phyloP scores from a whole-genome alignment of 768 basidiomycete genomes.

The Russula sp. region DNA sequence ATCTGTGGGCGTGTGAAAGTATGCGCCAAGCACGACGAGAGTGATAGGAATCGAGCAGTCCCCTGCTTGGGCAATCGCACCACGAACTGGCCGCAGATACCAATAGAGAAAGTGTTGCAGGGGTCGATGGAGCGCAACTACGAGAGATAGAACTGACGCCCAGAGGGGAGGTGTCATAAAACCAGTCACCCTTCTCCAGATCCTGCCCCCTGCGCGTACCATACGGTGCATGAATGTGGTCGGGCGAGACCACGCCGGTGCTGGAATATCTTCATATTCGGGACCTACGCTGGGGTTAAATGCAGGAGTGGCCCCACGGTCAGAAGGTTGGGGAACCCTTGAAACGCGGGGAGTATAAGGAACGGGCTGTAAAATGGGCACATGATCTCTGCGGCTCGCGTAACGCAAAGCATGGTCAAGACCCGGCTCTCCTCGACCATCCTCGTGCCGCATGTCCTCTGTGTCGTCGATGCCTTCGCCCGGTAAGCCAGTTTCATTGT shows the following conservation, averaged over 20 bases:
- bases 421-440: neutral
- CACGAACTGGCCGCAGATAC: conserved; percentile 56
- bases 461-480: neutral
- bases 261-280: conserved; percentile 23
- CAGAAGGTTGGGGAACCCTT: neutral
- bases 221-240: conserved; percentile 27
- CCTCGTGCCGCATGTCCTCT: neutral
- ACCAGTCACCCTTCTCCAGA: conserved; percentile 41
- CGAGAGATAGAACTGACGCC: conserved; percentile 63
- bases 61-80: conserved; percentile 58
- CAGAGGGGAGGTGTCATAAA: conserved; percentile 90
- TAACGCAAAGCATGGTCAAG: neutral
- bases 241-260: conserved; percentile 19
- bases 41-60: conserved; percentile 83
- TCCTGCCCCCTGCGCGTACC: conserved; percentile 24
- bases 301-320: neutral
- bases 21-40: conserved; percentile 85
- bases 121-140: conserved; percentile 71
- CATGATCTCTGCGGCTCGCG: neutral
- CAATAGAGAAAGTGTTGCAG: conserved; percentile 62
- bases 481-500: neutral
- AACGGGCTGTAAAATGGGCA: conserved; percentile 41
- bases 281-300: conserved; percentile 19
- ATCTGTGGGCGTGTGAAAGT: conserved; percentile 55
- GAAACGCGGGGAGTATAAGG: conserved; percentile 36